Evolutionary conservation across 768 basidiomycete genomes (phyloP), one percentile per base, ranked within the genome.

Genomic region (Clitopilus passeckerianus): DNA sequence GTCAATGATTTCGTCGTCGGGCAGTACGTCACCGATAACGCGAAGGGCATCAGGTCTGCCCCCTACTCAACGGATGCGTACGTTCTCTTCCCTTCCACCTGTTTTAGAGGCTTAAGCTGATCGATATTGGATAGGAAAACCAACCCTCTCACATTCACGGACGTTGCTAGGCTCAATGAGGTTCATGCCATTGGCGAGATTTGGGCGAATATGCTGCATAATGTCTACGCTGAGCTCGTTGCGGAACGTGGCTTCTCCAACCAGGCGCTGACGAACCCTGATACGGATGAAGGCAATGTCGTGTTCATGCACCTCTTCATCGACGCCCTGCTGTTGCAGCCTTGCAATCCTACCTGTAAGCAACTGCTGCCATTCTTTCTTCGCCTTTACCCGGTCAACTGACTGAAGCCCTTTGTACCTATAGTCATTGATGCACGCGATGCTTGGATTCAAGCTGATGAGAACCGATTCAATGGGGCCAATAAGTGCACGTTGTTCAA

Each of bases 171-270:
- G 1, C 69, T 77, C n/a, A 72, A 64, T 22, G 78, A 81, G 63
- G 77, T 77, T 2, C 82, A 84, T 76, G 76, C 66, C 50, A 84
- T 86, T 58, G 86, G 86, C 46, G 85, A 86, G 66, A 78, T 87
- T 22, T 80, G 78, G 77, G 77, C 79, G 0, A 79, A 77, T 66
- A 75, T 77, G 57, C 70, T 79, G 0, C 76, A 75, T 63, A 76
- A 77, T 43, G 74, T 80, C 6, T 75, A 74, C 54, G 74, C 76
- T n/a, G 70, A 70, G 0, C 75, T 80, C 5, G 76, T 80, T 7
- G 62, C 27, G 0, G 67, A 67, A 8, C 71, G 67, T 53, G 78
- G 77, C 0, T 79, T 73, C 59, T 74, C 75, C 2, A 41, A 63
- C 0, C 72, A 71, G 6, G 76, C 78, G 15, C 61, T 70, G 53